These are phyloP conservation scores for Linum trigynum DNA, from an alignment of 345 rosid species.

Conservation along the genomic window DNA sequence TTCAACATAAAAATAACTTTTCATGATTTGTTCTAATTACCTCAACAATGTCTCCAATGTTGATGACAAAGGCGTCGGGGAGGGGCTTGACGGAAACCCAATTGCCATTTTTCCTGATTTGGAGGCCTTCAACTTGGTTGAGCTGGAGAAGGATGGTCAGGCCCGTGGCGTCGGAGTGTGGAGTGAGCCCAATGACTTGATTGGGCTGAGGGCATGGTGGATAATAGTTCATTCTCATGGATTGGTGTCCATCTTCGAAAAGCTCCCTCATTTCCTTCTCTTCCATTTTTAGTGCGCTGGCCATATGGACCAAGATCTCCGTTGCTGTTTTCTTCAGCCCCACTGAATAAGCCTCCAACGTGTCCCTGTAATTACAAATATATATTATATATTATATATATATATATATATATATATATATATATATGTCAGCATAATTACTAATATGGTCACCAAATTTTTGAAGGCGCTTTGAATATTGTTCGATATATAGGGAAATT, in stretches of 20 bases:
- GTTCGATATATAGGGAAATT: background rate
- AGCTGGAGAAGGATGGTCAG: conserved; percentile 6
- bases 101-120: background rate
- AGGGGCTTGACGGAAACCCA: conserved; percentile 1
- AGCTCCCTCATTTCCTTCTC: conserved; percentile 14
- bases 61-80: conserved; percentile 1
- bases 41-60: background rate
- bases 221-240: conserved; percentile 24
- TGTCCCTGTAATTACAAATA: conserved; percentile 9
- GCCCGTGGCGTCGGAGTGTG: conserved; percentile 22
- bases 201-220: conserved; percentile 30
- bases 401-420: no score
- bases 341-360: conserved; percentile 14
- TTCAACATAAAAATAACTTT: background rate
- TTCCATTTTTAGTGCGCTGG: conserved; percentile 17
- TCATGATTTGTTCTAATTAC: background rate
- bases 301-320: conserved; percentile 12
- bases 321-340: conserved; percentile 14
- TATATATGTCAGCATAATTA: no score
- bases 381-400: no score
- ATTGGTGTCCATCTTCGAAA: conserved; percentile 18
- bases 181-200: conserved; percentile 23
- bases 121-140: conserved; percentile 2
- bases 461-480: no score
- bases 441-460: background rate